Conservation (phyloP, 345 rosid genomes). For the Populus nigra region DNA sequence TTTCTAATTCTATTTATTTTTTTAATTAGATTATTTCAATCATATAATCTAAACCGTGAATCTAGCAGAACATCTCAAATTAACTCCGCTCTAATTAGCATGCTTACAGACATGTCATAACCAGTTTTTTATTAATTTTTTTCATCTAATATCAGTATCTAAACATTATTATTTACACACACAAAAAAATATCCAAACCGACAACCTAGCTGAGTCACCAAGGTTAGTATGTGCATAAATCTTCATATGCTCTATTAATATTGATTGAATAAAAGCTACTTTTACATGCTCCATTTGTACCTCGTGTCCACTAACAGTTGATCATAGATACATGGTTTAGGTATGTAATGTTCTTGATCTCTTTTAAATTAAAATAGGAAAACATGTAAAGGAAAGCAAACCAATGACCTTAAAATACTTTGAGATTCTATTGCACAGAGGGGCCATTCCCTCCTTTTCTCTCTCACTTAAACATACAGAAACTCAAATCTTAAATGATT, state of each 20-base stretch:
- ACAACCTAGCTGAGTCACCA: too few species aligned
- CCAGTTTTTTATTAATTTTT: too few species aligned
- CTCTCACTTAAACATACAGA: not conserved
- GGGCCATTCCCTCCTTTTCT: not conserved
- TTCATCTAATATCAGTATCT: fast-evolving
- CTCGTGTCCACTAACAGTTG: not conserved
- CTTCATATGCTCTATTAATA: not conserved
- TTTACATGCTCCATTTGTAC: not conserved
- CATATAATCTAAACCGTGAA: too few species aligned
- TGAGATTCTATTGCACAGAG: not conserved
- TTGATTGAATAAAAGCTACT: not conserved
- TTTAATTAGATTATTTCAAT: too few species aligned
- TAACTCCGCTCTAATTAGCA: too few species aligned
- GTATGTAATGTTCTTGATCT: not conserved
- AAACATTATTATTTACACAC: too few species aligned
- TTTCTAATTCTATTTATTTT: too few species aligned
- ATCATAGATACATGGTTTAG: not conserved
- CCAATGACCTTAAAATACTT: not conserved
- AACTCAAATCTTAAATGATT: not conserved
- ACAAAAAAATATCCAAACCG: too few species aligned
- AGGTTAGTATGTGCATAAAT: not conserved
- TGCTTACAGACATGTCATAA: not conserved
- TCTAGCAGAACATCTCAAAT: too few species aligned
- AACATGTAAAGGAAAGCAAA: not conserved
- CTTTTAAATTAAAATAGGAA: not conserved